These are phyloP conservation scores for Ophiosphaerella herpotricha DNA, from an alignment of 2,329 filamentous ascomycete genomes.

Conservation along the genomic window DNA sequence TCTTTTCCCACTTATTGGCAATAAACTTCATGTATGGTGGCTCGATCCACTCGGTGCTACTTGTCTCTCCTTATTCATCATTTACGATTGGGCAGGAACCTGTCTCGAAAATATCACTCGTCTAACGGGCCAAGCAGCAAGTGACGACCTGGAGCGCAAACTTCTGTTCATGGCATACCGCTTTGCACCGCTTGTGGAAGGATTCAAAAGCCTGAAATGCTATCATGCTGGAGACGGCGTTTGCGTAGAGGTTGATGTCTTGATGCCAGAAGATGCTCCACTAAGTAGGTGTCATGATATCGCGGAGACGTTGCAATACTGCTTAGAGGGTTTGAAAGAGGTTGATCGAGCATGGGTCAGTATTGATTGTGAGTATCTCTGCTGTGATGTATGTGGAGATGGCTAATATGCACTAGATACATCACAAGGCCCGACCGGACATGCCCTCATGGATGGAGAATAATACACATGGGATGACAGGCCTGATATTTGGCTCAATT, in stretches of 20 bases:
- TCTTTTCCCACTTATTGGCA: conserved; percentile 65
- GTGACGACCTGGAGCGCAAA: conserved; percentile 58
- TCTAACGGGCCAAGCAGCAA: conserved; percentile 62
- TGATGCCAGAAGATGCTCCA: conserved; percentile 59
- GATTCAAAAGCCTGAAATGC: conserved; percentile 60
- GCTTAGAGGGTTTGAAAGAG: conserved; percentile 59
- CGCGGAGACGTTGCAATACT: conserved; percentile 67
- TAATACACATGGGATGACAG: background rate
- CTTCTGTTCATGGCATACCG: conserved; percentile 64
- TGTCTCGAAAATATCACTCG: conserved; percentile 64
- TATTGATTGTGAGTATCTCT: conserved; percentile 51
- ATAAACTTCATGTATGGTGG: conserved; percentile 66
- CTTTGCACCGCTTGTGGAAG: conserved; percentile 58
- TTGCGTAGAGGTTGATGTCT: conserved; percentile 66
- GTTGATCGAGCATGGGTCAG: conserved; percentile 59
- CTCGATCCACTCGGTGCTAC: conserved; percentile 67
- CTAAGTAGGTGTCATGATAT: conserved; percentile 62
- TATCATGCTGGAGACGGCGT: conserved; percentile 68
- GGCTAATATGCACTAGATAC: conserved; percentile 23
- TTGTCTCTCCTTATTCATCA: conserved; percentile 68
- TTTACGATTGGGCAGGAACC: conserved; percentile 70
- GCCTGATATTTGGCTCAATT: too few species aligned
- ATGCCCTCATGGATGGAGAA: conserved; percentile 16
- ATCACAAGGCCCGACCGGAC: conserved; percentile 31
- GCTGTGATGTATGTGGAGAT: background rate